Evolutionary conservation across 2,329 filamentous ascomycete genomes (phyloP), one percentile per base, ranked within the genome.

Genomic region (Cytospora schulzeri): DNA sequence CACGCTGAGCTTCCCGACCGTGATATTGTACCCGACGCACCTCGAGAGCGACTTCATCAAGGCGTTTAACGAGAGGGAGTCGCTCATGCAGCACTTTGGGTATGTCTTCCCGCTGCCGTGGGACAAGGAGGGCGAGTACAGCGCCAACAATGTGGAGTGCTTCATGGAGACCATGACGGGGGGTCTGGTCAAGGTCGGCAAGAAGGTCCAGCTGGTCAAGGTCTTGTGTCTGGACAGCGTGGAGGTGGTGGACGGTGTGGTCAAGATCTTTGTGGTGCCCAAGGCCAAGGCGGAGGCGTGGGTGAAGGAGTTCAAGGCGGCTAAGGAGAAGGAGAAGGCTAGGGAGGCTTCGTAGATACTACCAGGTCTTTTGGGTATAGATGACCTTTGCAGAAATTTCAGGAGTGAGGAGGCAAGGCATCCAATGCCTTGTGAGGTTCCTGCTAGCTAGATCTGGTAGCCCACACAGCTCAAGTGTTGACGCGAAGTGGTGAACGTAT

Each of bases 11-110:
- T 91, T 97, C 72, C 95, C 95, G 0, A 83, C 90, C 0, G 83
- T 98, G 66, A 79, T 99, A 62, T 81, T 99, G 63, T 99, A 99
- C 75, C 94, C 95, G 6, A 80, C 89, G 68, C 83, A 92, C 67
- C 82, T 90, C 55, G 88, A 98, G 80, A 91, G 88, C 1, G 95
- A 99, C 76, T 95, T 99, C 71, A 85, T 99, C 77, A 97, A 96
- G 79, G 86, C 86, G 0, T 95, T 97, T 71, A 83, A 83, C 60
- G 95, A 98, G 81, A 86, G 83, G 66, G 88, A 95, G 70, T 84
- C 83, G 19, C 80, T 97, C 31, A 83, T 82, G 9, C 88, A 94
- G 69, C 93, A 97, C 76, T 80, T 99, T 57, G 81, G 83, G 4
- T 97, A 97, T 72, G 89, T 98, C 12, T 86, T 99, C 64, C 94